Conservation (phyloP, 2,329 filamentous ascomycete species). For the Cryphonectria nitschkei region DNA sequence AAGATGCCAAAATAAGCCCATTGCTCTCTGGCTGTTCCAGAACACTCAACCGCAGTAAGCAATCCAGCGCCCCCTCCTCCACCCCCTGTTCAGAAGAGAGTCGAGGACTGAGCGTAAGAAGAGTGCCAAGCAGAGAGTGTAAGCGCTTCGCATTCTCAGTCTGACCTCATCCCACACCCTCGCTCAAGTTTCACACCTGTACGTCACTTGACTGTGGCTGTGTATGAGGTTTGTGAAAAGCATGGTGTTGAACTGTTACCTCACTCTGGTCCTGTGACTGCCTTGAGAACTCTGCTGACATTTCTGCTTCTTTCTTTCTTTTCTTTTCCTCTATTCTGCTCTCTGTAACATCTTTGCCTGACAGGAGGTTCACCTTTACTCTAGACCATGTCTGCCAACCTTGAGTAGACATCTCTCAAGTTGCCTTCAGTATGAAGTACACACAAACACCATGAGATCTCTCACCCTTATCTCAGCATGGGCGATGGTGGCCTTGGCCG, state of each 20-base stretch:
- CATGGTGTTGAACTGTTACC: background rate
- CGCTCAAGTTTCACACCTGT: background rate
- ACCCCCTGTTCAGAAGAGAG: background rate
- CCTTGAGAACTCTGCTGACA: background rate
- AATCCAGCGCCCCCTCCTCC: background rate
- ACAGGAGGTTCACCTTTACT: too few relatives aligned
- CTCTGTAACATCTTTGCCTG: background rate
- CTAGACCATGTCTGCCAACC: background rate
- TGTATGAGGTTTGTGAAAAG: background rate
- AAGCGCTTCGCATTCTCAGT: background rate
- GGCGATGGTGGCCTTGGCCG: slow-evolving; percentile 15
- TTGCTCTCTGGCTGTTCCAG: background rate
- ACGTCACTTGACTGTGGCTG: background rate
- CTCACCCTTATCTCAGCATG: slow-evolving; percentile 16
- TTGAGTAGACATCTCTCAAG: background rate
- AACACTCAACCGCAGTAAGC: background rate
- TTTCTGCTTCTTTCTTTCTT: background rate
- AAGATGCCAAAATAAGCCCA: slow-evolving; percentile 4
- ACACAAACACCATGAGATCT: slow-evolving; percentile 8
- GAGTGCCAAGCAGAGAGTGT: background rate
- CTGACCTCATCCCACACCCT: background rate
- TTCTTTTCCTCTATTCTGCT: background rate
- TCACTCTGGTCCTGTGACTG: background rate
- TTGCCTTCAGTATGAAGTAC: slow-evolving; percentile 7
- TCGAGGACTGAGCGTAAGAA: background rate